phyloP scores from a whole-genome alignment of 768 basidiomycete genomes.

The Agaricus sinodeliciosus region DNA sequence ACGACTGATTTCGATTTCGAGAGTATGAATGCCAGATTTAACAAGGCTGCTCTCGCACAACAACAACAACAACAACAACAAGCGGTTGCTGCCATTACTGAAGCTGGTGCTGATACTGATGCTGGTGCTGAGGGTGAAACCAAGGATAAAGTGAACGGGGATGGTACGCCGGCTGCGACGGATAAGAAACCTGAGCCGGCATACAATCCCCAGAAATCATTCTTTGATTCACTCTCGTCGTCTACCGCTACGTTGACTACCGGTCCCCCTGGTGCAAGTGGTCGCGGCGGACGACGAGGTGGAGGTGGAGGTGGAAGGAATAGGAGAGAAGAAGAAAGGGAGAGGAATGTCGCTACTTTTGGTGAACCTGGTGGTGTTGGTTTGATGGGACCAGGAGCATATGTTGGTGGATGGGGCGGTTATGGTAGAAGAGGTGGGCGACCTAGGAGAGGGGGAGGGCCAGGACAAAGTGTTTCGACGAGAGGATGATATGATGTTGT shows the following conservation, averaged over 20 bases:
- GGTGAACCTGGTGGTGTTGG: conserved; percentile 80
- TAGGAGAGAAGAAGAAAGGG: conserved; percentile 76
- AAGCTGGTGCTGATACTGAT: conserved; percentile 24
- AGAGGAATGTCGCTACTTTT: conserved; percentile 82
- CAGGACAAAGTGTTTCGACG: conserved; percentile 13
- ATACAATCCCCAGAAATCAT: conserved; percentile 73
- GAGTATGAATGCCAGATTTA: conserved; percentile 72
- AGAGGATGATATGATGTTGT: conserved; percentile 10
- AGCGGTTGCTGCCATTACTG: conserved; percentile 18
- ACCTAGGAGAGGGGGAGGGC: conserved; percentile 24
- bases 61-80: conserved; percentile 17
- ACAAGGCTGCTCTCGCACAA: conserved; percentile 52
- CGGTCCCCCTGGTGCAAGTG: conserved; percentile 18
- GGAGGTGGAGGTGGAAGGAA: conserved; percentile 46
- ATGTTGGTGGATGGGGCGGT: conserved; percentile 75
- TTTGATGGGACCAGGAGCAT: conserved; percentile 69
- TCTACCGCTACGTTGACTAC: conserved; percentile 19
- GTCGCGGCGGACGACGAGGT: conserved; percentile 34
- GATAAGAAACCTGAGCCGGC: conserved; percentile 36
- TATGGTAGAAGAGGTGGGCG: conserved; percentile 45
- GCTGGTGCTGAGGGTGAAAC: conserved; percentile 11
- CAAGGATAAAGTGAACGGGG: conserved; percentile 15
- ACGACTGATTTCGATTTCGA: conserved; percentile 79
- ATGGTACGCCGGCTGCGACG: conserved; percentile 18
- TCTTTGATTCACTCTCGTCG: conserved; percentile 68